These are phyloP conservation scores for Piper betle DNA, from an alignment of 164 flowering plant genomes.

Conservation along the genomic window DNA sequence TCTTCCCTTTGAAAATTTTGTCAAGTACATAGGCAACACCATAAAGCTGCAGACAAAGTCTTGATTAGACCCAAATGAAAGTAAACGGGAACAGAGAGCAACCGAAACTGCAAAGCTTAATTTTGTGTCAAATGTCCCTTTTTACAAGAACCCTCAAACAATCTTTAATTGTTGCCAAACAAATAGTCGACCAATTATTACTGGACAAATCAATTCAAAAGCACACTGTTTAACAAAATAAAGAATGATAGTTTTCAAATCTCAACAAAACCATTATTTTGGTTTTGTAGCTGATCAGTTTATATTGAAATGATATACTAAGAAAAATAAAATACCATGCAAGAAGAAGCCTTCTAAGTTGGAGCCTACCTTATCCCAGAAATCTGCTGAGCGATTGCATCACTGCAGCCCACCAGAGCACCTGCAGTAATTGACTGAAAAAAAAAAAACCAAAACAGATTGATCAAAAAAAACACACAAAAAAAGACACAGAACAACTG, in stretches of 20 bases:
- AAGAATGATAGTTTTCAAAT: too few relatives aligned
- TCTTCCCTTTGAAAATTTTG: slow-evolving; percentile 53
- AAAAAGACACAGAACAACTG: too few relatives aligned
- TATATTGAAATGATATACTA: background rate
- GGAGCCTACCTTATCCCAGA: slow-evolving; percentile 66
- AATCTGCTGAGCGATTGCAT: slow-evolving; percentile 62
- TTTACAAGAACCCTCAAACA: too few relatives aligned
- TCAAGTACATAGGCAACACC: slow-evolving; percentile 70
- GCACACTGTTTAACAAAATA: too few relatives aligned
- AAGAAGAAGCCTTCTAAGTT: slow-evolving; percentile 46
- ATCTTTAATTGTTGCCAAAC: too few relatives aligned
- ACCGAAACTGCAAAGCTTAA: too few relatives aligned
- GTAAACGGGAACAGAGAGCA: background rate
- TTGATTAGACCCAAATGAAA: background rate
- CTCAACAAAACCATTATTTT: too few relatives aligned
- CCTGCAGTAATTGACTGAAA: slow-evolving; percentile 68
- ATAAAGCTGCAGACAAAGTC: slow-evolving; percentile 40
- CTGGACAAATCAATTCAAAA: too few relatives aligned
- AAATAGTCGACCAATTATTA: too few relatives aligned
- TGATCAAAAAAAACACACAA: slow-evolving; percentile 2
- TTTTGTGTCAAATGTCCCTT: background rate
- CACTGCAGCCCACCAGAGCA: slow-evolving; percentile 55
- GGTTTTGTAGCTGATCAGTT: too few relatives aligned
- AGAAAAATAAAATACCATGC: slow-evolving; percentile 29
- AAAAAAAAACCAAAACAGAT: too few relatives aligned